Evolutionary conservation across 106 monocot species (phyloP).

Genomic region (Allium fistulosum): DNA sequence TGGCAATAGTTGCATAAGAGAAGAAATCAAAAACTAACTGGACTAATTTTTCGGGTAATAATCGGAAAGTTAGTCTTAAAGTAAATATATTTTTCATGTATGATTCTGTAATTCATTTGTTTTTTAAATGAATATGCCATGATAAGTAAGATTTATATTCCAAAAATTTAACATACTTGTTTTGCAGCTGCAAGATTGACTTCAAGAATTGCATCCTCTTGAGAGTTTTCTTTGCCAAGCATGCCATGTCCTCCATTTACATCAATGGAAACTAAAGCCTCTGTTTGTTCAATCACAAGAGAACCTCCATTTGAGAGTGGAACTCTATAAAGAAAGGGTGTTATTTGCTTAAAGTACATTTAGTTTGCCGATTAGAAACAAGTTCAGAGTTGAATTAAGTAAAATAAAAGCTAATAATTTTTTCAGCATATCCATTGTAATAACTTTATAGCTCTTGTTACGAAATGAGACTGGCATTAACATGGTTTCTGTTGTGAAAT

Average conservation of each 20-base stretch:
- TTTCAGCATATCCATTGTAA: neutral
- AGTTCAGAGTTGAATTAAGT: too few relatives aligned
- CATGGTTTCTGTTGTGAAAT: neutral
- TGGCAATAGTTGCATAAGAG: too few relatives aligned
- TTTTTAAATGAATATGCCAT: neutral
- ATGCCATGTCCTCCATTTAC: slow-evolving; percentile 89
- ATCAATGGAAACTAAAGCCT: slow-evolving; percentile 93
- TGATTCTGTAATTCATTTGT: neutral
- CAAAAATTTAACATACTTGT: slow-evolving; percentile 53
- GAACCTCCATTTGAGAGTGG: slow-evolving; percentile 86
- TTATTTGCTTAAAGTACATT: too few relatives aligned
- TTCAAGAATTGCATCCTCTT: slow-evolving; percentile 81
- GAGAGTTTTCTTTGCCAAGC: slow-evolving; percentile 74
- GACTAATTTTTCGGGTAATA: too few relatives aligned
- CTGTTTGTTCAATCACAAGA: slow-evolving; percentile 96
- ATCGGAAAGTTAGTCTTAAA: neutral
- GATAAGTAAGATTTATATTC: neutral
- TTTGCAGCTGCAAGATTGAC: slow-evolving; percentile 96
- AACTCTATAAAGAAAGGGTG: slow-evolving; percentile 49
- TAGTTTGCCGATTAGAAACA: too few relatives aligned
- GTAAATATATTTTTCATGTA: neutral
- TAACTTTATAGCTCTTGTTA: neutral
- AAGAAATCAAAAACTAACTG: too few relatives aligned
- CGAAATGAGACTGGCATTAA: neutral
- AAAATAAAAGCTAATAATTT: too few relatives aligned